These are phyloP conservation scores for Spencermartinsiella ligniputridi DNA, from an alignment of 1,139 yeast genomes.

Conservation along the genomic window DNA sequence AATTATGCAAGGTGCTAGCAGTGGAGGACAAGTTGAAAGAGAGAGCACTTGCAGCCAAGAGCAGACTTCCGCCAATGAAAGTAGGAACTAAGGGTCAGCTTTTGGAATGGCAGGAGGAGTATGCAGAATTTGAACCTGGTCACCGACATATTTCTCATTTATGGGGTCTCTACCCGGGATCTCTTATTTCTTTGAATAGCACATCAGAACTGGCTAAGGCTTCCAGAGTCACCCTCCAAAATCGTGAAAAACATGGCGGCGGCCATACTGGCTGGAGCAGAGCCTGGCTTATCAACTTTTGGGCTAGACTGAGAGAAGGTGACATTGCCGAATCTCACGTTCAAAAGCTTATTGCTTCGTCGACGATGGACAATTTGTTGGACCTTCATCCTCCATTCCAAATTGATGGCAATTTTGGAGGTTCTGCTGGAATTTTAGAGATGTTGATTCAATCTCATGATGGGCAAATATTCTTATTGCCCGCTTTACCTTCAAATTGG, in stretches of 20 bases:
- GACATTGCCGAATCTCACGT: slow-evolving; percentile 9
- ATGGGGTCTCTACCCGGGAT: slow-evolving; percentile 9
- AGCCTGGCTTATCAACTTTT: slow-evolving; percentile 9
- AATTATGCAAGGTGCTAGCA: background rate
- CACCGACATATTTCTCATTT: slow-evolving; percentile 15
- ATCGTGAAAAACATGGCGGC: slow-evolving; percentile 8
- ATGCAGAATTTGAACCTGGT: slow-evolving; percentile 12
- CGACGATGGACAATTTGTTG: slow-evolving; percentile 7
- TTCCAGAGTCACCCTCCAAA: slow-evolving; percentile 6
- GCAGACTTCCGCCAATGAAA: slow-evolving; percentile 10
- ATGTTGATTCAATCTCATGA: slow-evolving; percentile 12
- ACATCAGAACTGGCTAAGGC: slow-evolving; percentile 12
- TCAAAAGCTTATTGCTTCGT: slow-evolving; percentile 7
- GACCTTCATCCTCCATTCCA: slow-evolving; percentile 9
- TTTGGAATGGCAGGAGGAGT: slow-evolving; percentile 13
- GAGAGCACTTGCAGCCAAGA: background rate
- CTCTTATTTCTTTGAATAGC: slow-evolving; percentile 5
- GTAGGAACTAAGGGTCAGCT: slow-evolving; percentile 11
- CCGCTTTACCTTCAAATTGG: slow-evolving; percentile 13
- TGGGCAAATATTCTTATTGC: slow-evolving; percentile 7
- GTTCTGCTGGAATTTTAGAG: slow-evolving; percentile 11
- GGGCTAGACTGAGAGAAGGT: slow-evolving; percentile 11
- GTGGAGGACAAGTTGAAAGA: background rate
- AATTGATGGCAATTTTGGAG: slow-evolving; percentile 15
- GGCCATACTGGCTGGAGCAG: slow-evolving; percentile 15